A percentile compares a stretch with the other conserved stretches of the same genome.
Evolutionary conservation across 106 monocot genomes (phyloP).

Genomic region (Xerophyta viscosa): DNA sequence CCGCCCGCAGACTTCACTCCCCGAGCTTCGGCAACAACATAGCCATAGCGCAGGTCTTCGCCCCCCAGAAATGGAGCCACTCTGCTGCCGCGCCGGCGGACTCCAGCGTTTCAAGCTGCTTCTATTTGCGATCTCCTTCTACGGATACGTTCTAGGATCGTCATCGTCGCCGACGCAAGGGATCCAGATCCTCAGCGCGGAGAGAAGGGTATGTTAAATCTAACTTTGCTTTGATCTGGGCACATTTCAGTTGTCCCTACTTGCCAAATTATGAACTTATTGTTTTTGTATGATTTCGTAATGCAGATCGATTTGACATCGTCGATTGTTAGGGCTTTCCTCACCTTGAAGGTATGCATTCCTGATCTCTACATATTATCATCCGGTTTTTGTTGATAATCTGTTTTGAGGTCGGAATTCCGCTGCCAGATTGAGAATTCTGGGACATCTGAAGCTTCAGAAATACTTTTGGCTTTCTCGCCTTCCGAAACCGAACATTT

Average conservation of each 20-base stretch:
- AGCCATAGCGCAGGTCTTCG: background rate
- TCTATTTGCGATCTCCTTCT: conserved; percentile 1
- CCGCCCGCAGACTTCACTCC: too few species aligned
- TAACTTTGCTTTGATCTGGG: background rate
- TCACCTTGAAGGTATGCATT: conserved; percentile 53
- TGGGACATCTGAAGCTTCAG: conserved; percentile 41
- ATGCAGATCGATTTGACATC: conserved; percentile 76
- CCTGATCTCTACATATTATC: too few species aligned
- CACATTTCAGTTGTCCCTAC: background rate
- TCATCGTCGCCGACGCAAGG: conserved; percentile 12
- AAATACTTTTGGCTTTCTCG: conserved; percentile 65
- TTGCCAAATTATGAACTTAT: background rate
- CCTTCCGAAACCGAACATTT: conserved; percentile 58
- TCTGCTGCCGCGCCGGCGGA: too few species aligned
- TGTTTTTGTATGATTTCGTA: background rate
- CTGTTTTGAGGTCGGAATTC: too few species aligned
- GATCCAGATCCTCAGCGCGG: conserved; percentile 41
- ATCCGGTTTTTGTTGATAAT: too few species aligned
- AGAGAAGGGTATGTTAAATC: conserved; percentile 31
- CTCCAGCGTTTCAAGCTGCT: too few species aligned
- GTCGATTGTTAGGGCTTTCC: conserved; percentile 38
- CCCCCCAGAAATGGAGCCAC: background rate
- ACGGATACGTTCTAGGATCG: background rate
- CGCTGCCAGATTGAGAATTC: conserved; percentile 58
- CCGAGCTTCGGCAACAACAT: too few species aligned